A percentile compares a stretch with the other conserved stretches of the same genome.
These are phyloP conservation scores for Acmispon strigosus DNA, from an alignment of 306 rosid genomes.

Conservation along the genomic window DNA sequence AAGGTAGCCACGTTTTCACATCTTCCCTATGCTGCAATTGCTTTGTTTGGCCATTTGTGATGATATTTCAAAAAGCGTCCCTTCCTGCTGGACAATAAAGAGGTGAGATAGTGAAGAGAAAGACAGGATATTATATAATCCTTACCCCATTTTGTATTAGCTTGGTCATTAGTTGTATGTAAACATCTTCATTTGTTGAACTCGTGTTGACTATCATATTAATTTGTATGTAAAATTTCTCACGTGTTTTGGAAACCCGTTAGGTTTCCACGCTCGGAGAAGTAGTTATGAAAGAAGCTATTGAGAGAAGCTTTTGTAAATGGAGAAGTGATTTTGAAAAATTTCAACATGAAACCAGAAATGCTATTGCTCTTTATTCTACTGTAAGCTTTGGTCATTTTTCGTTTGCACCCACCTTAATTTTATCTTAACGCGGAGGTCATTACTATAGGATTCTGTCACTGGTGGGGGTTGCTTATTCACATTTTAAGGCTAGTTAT, in stretches of 20 bases:
- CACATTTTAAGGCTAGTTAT: too few relatives aligned
- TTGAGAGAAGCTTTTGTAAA: too few relatives aligned
- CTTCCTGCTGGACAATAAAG: constrained; percentile 1
- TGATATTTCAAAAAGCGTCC: not conserved
- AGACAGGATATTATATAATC: not conserved
- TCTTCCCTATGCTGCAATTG: constrained; percentile 10
- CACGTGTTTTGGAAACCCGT: not conserved
- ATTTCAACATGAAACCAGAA: not conserved
- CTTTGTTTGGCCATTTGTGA: constrained; percentile 8
- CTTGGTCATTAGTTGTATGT: constrained; percentile 3
- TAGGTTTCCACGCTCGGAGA: too few relatives aligned
- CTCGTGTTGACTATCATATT: not conserved
- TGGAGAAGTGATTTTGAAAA: too few relatives aligned
- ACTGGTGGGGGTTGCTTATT: too few relatives aligned
- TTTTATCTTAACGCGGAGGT: too few relatives aligned
- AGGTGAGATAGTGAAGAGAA: not conserved
- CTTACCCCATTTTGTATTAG: not conserved
- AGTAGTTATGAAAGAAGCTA: too few relatives aligned
- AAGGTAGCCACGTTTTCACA: constrained; percentile 2
- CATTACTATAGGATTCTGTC: too few relatives aligned
- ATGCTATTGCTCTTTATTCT: too few relatives aligned
- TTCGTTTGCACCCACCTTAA: too few relatives aligned
- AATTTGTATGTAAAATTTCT: not conserved
- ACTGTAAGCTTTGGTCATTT: too few relatives aligned
- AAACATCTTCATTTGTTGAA: not conserved